phyloP scores from a whole-genome alignment of 495 filamentous ascomycete genomes.

The Penicillium cosmopolitanum region DNA sequence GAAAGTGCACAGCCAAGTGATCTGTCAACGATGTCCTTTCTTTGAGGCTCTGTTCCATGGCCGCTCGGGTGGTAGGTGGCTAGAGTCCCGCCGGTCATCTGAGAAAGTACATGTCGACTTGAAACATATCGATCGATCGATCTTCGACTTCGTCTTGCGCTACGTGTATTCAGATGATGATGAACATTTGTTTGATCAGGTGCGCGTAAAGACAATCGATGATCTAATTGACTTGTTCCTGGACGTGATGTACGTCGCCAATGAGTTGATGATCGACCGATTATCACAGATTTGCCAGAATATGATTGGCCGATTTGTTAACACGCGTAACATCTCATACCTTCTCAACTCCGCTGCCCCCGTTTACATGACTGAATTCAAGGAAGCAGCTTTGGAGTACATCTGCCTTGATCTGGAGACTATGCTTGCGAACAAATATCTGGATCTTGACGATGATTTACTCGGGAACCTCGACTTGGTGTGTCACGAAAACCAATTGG shows the following conservation, averaged over 20 bases:
- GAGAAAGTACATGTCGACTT: conserved; percentile 74
- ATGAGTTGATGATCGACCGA: conserved; percentile 94
- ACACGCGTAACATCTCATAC: conserved; percentile 80
- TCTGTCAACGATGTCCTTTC: conserved; percentile 88
- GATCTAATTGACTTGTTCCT: conserved; percentile 86
- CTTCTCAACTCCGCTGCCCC: conserved; percentile 83
- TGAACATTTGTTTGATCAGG: conserved; percentile 77
- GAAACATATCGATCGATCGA: conserved; percentile 70
- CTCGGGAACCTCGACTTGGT: conserved; percentile 75
- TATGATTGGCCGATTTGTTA: conserved; percentile 84
- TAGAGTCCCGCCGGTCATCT: conserved; percentile 68
- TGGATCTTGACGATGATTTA: conserved; percentile 86
- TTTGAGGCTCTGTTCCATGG: conserved; percentile 89
- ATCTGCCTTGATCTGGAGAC: conserved; percentile 87
- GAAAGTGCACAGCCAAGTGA: conserved; percentile 71
- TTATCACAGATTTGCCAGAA: conserved; percentile 89
- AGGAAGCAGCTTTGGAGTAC: conserved; percentile 86
- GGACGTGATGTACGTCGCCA: conserved; percentile 86
- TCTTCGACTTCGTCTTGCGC: conserved; percentile 78
- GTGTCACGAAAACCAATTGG: conserved; percentile 79
- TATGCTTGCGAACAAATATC: conserved; percentile 84
- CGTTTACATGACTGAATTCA: conserved; percentile 81
- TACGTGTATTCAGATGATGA: conserved; percentile 86
- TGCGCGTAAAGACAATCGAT: conserved; percentile 71
- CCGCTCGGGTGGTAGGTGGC: conserved; percentile 80